A percentile compares a stretch with the other conserved stretches of the same genome.
These are phyloP conservation scores for Fragaria ananassa DNA, from an alignment of 306 rosid species.

Conservation along the genomic window DNA sequence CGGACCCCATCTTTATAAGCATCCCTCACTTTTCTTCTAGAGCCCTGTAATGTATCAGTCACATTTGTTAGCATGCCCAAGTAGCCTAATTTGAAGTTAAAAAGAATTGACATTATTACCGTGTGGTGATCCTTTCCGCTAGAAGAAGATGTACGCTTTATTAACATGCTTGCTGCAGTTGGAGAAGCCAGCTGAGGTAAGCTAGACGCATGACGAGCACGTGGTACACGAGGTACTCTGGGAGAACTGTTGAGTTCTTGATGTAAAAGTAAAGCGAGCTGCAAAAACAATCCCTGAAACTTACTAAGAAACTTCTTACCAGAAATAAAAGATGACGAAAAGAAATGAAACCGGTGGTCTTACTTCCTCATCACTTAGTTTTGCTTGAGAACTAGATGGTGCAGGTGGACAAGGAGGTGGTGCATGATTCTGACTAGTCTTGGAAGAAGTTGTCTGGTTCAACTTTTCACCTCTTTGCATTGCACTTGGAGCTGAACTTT, in stretches of 20 bases:
- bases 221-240: conserved; percentile 97
- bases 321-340: not conserved
- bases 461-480: conserved; percentile 66
- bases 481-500: conserved; percentile 48
- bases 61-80: conserved; percentile 13
- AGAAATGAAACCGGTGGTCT: conserved; percentile 26
- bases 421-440: conserved; percentile 60
- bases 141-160: conserved; percentile 63
- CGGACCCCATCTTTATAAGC: conserved; percentile 61
- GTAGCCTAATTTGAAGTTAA: not conserved
- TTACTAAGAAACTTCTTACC: conserved; percentile 8
- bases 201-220: conserved; percentile 75
- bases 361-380: conserved; percentile 93
- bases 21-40: conserved; percentile 78
- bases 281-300: conserved; percentile 21
- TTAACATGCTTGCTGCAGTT: conserved; percentile 65
- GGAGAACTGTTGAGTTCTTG: conserved; percentile 98
- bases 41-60: conserved; percentile 40
- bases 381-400: conserved; percentile 56
- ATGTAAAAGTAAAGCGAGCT: conserved; percentile 91
- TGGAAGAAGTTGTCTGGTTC: conserved; percentile 69
- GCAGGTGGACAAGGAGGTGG: conserved; percentile 53
- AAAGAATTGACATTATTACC: conserved; percentile 40
- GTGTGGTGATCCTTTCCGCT: conserved; percentile 73
- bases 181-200: conserved; percentile 79